A percentile compares a stretch with the other conserved stretches of the same genome.
These are phyloP conservation scores for Aphanomyces astaci DNA, from an alignment of 352 stramenopile genomes.

Conservation along the genomic window DNA sequence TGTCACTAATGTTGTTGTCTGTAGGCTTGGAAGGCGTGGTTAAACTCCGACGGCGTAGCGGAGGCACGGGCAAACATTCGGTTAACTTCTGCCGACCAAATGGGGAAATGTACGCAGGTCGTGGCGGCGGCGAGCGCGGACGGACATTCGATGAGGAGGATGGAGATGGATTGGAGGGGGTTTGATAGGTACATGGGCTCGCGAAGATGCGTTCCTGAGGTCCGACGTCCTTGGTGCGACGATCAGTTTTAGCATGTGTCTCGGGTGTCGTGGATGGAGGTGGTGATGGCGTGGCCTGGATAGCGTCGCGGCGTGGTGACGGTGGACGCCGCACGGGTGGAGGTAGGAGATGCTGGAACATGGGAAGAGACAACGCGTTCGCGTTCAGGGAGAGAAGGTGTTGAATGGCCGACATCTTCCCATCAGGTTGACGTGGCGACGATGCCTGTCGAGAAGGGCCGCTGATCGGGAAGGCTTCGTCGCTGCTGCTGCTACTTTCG, in stretches of 20 bases:
- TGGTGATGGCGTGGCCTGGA: no score
- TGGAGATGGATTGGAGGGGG: no score
- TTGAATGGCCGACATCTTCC: not conserved
- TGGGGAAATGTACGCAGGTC: constrained; percentile 43
- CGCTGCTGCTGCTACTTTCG: not conserved
- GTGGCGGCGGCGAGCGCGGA: not conserved
- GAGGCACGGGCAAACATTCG: constrained; percentile 15
- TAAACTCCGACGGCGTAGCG: constrained; percentile 13
- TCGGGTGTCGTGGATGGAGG: no score
- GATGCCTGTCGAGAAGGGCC: no score
- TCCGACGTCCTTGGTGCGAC: no score
- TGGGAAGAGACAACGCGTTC: not conserved
- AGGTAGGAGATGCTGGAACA: not conserved
- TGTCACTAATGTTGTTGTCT: constrained; percentile 23
- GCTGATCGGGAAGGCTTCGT: no score
- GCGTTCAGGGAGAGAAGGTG: not conserved
- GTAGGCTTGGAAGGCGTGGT: not conserved
- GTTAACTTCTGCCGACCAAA: constrained; percentile 37
- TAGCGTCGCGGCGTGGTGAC: not conserved
- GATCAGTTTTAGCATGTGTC: no score
- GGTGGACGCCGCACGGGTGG: not conserved
- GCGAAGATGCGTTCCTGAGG: no score
- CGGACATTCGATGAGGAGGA: no score
- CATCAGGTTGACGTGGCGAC: not conserved
- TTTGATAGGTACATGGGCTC: no score